Conservation (phyloP, 106 monocot species). For the Dendrobium catenatum region DNA sequence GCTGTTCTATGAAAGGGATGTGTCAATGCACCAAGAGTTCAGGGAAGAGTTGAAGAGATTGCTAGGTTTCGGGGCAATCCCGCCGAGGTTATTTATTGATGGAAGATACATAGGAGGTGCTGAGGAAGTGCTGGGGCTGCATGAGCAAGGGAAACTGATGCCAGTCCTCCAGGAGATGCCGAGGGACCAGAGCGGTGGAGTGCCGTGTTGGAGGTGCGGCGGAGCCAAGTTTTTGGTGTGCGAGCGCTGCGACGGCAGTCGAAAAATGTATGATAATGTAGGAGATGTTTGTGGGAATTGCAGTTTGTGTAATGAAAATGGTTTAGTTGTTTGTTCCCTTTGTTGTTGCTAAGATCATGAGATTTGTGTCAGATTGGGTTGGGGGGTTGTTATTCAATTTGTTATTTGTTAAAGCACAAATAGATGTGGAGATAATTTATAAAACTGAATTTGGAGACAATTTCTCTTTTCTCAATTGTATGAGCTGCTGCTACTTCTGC, state of each 20-base stretch:
- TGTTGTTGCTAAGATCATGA: slow-evolving; percentile 16
- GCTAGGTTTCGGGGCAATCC: slow-evolving; percentile 30
- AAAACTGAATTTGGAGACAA: too few species aligned
- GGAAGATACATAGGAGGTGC: slow-evolving; percentile 75
- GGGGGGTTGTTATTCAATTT: too few species aligned
- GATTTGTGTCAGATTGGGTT: background rate
- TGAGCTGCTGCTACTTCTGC: too few species aligned
- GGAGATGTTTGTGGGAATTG: slow-evolving; percentile 13
- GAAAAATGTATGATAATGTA: slow-evolving; percentile 19
- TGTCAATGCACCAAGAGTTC: slow-evolving; percentile 67
- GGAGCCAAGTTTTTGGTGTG: slow-evolving; percentile 47
- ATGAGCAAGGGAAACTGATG: slow-evolving; percentile 59
- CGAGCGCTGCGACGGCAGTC: slow-evolving; percentile 41
- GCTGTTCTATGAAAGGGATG: slow-evolving; percentile 59
- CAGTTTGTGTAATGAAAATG: slow-evolving; percentile 65
- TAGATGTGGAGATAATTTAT: too few species aligned
- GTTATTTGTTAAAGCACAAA: too few species aligned
- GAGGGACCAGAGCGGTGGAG: background rate
- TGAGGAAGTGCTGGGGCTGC: slow-evolving; percentile 58
- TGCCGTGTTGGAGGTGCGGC: slow-evolving; percentile 25
- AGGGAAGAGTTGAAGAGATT: slow-evolving; percentile 64
- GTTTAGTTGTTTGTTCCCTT: slow-evolving; percentile 41
- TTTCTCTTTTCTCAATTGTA: too few species aligned
- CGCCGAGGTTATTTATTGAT: slow-evolving; percentile 66
- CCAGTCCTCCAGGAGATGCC: slow-evolving; percentile 33